Base-by-base conservation (phyloP, 768 basidiomycete species). In the Phanerochaete carnosa region DNA sequence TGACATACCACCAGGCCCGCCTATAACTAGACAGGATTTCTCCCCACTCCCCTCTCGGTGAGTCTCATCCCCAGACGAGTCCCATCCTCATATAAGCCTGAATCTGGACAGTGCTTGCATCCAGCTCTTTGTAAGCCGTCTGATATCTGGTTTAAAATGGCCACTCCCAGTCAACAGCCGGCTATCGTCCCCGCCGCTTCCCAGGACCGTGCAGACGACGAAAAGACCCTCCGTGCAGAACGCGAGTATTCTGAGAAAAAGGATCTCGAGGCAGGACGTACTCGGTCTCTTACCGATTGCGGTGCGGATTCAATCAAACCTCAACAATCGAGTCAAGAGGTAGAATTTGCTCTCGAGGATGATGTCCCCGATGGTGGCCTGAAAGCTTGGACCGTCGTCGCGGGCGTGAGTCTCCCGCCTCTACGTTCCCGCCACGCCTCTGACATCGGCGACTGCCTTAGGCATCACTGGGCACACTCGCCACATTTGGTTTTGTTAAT, bases 401-500 rank as follows among this genome's bases (percentile, higher is more conserved):
- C 69, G 23, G 79, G 79, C 16, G 79, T 80, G 61, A 57, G 75
- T 70, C 7, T 59, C n/a, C 22, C 60, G 29, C 13, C 1, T 4
- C 51, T 32, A 1, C 6, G 61, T 32, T 32, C 11, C 32, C 29
- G 23, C 16, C 4, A 19, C 39, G 72, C 22, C 15, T 25, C 15
- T 60, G 32, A 52, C 50, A 15, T 30, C 9, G n/a, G n/a, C n/a
- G n/a, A n/a, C n/a, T n/a, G 5, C 13, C 3, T 13, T 45, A 72
- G 61, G 37, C 54, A 46, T 46, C 64, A 30, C 23, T 78, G 79
- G 54, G 82, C 75, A 72, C 74, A 2, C 77, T 77, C 58, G 74
- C 80, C 22, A 78, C 81, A 73, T 86, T 89, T 70, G 90, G 90
- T 26, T 85, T 85, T 61, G 83, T 89, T 3, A 90, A 89, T 64